phyloP scores from a whole-genome alignment of 129 eudicot species.

The Flaveria linearis region DNA sequence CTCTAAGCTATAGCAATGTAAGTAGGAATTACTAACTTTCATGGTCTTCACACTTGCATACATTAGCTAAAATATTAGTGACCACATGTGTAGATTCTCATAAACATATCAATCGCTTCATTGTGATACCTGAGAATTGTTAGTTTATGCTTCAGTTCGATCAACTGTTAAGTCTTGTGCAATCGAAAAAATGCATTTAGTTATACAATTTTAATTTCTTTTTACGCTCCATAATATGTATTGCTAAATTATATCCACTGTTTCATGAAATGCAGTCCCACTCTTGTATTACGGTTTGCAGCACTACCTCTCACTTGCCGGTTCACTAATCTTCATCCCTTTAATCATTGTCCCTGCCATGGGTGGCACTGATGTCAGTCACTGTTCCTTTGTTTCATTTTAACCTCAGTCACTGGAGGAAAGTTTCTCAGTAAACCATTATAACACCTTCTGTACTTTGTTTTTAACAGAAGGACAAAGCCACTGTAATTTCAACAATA shows the following conservation, averaged over 20 bases:
- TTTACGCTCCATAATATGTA: background rate
- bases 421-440: slow-evolving; percentile 1
- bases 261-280: slow-evolving; percentile 53
- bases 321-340: slow-evolving; percentile 81
- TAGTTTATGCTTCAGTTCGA: background rate
- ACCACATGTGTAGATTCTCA: background rate
- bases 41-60: background rate
- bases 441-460: slow-evolving; percentile 12
- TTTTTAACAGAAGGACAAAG: slow-evolving; percentile 73
- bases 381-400: slow-evolving; percentile 17
- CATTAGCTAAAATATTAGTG: background rate
- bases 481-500: slow-evolving; percentile 81
- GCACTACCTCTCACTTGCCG: slow-evolving; percentile 84
- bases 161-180: too few species aligned
- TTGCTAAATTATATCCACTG: slow-evolving; percentile 1
- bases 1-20: too few species aligned
- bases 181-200: background rate
- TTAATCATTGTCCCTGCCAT: slow-evolving; percentile 77
- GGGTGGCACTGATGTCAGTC: slow-evolving; percentile 96
- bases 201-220: background rate
- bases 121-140: background rate
- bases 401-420: background rate
- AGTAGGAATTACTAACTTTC: background rate
- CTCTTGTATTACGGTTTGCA: slow-evolving; percentile 74
- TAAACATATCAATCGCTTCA: background rate